Percentiles rank a stretch among this genome's conserved stretches.
Conservation (phyloP, 176 grass and related monocot genomes). For the Melocanna baccifera region DNA sequence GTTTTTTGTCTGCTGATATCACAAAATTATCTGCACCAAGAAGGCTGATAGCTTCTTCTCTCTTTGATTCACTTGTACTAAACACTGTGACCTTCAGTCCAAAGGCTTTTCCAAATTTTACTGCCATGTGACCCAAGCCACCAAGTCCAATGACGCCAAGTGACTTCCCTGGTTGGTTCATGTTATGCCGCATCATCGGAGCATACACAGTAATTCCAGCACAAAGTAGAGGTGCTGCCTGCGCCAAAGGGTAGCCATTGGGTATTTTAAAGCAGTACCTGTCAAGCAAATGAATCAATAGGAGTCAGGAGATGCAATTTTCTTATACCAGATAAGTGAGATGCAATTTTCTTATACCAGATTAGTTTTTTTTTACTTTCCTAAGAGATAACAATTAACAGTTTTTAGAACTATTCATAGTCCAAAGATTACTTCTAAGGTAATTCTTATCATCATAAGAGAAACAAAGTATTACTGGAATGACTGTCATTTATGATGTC, state of each 20-base stretch:
- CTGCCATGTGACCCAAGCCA: constrained; percentile 78
- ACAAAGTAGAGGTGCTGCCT: constrained; percentile 70
- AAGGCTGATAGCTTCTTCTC: no score
- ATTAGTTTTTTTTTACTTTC: neutral
- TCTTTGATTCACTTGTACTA: no score
- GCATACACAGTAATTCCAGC: constrained; percentile 76
- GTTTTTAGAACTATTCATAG: neutral
- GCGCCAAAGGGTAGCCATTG: constrained; percentile 60
- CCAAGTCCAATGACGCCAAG: constrained; percentile 73
- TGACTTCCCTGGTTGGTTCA: constrained; percentile 81
- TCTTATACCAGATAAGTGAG: neutral
- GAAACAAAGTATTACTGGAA: neutral
- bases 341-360: neutral
- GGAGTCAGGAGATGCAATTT: neutral
- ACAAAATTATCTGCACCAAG: no score
- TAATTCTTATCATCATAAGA: neutral
- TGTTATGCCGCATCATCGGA: constrained; percentile 74
- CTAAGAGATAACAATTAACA: neutral
- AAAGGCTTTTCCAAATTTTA: constrained; percentile 54
- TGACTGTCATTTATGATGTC: neutral
- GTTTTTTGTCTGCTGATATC: no score
- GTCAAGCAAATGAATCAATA: neutral
- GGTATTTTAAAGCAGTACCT: constrained; percentile 83
- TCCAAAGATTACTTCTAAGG: neutral
- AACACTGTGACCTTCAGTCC: no score